A percentile compares a stretch with the other conserved stretches of the same genome.
Conservation (phyloP, 2,329 filamentous ascomycete species). For the Chaetomium olivaceum region DNA sequence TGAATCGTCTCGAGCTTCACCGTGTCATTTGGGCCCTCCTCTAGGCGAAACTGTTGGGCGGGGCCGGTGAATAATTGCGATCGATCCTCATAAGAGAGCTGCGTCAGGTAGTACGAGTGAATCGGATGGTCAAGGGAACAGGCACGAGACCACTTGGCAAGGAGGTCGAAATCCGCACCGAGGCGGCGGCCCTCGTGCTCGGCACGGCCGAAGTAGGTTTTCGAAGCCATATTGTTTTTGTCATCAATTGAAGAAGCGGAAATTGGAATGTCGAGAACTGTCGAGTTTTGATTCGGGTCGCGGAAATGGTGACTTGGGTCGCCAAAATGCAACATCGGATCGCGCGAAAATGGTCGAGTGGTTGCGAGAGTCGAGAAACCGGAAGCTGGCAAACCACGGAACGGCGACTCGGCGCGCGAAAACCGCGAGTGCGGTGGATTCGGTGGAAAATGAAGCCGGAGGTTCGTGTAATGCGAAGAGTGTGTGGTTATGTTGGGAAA, state of each 20-base stretch:
- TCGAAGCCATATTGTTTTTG: conserved; percentile 21
- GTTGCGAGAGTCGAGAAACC: background rate
- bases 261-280: background rate
- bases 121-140: conserved; percentile 13
- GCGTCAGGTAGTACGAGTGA: conserved; percentile 23
- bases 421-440: background rate
- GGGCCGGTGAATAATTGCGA: conserved; percentile 26
- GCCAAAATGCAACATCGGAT: background rate
- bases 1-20: conserved; percentile 27
- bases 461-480: background rate
- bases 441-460: background rate
- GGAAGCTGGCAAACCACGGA: background rate
- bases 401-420: background rate
- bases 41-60: conserved; percentile 21
- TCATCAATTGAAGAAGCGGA: conserved; percentile 12
- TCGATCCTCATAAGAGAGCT: conserved; percentile 28
- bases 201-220: conserved; percentile 25
- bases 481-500: background rate
- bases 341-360: background rate
- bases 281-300: background rate
- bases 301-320: background rate
- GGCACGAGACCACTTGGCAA: conserved; percentile 28
- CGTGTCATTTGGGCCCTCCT: conserved; percentile 19
- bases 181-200: conserved; percentile 28
- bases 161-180: conserved; percentile 25